Evolutionary conservation across 495 filamentous ascomycete species (phyloP).

Genomic region (Barbatosphaeria neglecta): DNA sequence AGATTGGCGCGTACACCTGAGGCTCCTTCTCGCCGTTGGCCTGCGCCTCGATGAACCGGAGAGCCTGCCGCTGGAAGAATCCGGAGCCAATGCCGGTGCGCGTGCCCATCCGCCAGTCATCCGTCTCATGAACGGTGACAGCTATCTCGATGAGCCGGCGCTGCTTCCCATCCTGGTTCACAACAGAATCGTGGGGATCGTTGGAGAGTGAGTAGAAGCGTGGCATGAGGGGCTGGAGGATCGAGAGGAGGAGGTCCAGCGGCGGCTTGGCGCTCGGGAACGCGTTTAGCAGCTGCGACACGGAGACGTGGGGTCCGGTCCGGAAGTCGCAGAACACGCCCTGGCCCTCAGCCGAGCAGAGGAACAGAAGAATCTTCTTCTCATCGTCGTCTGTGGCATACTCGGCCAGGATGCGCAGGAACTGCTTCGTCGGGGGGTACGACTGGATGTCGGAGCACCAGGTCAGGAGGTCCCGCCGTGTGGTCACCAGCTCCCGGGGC

Average conservation of each 20-base stretch:
- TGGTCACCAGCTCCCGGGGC: conserved; percentile 71
- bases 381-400: conserved; percentile 68
- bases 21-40: conserved; percentile 39
- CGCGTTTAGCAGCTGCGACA: conserved; percentile 76
- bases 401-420: conserved; percentile 81
- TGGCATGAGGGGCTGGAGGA: conserved; percentile 81
- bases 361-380: conserved; percentile 74
- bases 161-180: conserved; percentile 51
- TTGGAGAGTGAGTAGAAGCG: conserved; percentile 97
- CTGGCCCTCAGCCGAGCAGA: conserved; percentile 85
- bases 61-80: conserved; percentile 74
- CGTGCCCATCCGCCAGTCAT: conserved; percentile 60
- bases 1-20: conserved; percentile 79
- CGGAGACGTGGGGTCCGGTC: conserved; percentile 71
- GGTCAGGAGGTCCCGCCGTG: conserved; percentile 77
- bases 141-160: conserved; percentile 87
- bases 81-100: conserved; percentile 69
- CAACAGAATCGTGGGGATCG: conserved; percentile 77
- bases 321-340: conserved; percentile 90
- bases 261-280: conserved; percentile 88
- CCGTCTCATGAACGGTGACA: conserved; percentile 80
- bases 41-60: conserved; percentile 52
- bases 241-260: conserved; percentile 65
- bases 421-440: conserved; percentile 76
- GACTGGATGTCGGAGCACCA: conserved; percentile 95